A percentile compares a stretch with the other conserved stretches of the same genome.
phyloP scores from a whole-genome alignment of 179 eudicot species.

The Patellifolia procumbens region DNA sequence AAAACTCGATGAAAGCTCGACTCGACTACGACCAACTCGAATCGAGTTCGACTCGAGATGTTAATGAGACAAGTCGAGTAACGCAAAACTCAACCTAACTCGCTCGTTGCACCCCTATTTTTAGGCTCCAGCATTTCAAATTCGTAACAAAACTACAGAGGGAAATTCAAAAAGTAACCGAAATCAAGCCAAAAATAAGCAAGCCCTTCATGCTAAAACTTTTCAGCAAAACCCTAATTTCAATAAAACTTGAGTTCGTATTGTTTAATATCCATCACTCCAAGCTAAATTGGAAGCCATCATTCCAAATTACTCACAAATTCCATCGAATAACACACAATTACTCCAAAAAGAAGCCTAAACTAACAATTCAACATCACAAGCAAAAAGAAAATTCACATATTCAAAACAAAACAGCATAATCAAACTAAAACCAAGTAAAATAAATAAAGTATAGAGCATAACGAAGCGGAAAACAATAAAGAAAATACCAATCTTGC shows the following conservation, averaged over 20 bases:
- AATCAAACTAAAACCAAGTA: background rate
- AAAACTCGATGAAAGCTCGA: too few species aligned
- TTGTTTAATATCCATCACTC: background rate
- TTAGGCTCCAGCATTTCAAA: background rate
- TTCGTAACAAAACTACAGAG: background rate
- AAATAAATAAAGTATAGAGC: background rate
- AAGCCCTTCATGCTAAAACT: background rate
- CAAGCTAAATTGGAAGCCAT: background rate
- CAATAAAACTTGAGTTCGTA: background rate
- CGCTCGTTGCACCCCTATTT: too few species aligned
- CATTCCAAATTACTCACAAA: background rate
- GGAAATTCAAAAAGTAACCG: too few species aligned
- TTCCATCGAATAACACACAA: background rate
- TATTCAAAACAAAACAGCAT: background rate
- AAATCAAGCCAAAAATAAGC: too few species aligned
- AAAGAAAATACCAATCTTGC: constrained; percentile 28
- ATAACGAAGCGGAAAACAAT: background rate
- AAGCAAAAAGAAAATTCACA: background rate
- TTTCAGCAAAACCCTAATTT: constrained; percentile 5
- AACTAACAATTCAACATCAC: background rate
- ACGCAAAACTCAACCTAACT: too few species aligned
- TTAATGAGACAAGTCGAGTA: too few species aligned
- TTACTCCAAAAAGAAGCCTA: background rate
- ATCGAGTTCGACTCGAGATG: too few species aligned
- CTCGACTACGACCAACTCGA: too few species aligned